These are phyloP conservation scores for Flagelloscypha sp. DNA, from an alignment of 768 basidiomycete species.

Conservation along the genomic window DNA sequence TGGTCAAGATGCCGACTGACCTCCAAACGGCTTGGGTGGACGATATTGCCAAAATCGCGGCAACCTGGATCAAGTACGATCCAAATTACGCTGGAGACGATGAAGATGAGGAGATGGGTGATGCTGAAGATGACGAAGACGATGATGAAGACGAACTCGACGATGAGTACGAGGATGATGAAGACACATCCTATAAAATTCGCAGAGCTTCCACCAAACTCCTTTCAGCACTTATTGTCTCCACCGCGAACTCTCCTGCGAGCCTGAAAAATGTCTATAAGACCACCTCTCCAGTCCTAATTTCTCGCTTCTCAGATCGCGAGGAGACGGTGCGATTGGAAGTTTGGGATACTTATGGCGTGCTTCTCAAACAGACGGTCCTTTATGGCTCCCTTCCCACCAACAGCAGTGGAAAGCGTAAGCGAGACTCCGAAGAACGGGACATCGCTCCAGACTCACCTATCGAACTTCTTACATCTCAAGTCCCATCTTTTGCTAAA, in stretches of 20 bases:
- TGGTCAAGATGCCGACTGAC: constrained; percentile 79
- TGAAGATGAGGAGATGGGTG: constrained; percentile 48
- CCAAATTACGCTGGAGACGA: constrained; percentile 54
- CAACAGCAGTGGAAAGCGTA: constrained; percentile 56
- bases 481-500: constrained; percentile 74
- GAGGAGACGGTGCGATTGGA: constrained; percentile 93
- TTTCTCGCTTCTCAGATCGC: constrained; percentile 87
- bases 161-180: constrained; percentile 86
- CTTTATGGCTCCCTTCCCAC: constrained; percentile 65
- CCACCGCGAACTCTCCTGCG: constrained; percentile 89
- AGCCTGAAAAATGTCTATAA: constrained; percentile 72
- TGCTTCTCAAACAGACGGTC: constrained; percentile 76
- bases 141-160: constrained; percentile 53
- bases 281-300: constrained; percentile 79
- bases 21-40: constrained; percentile 65
- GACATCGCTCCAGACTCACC: constrained; percentile 74
- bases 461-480: constrained; percentile 58
- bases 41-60: constrained; percentile 64
- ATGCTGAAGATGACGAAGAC: constrained; percentile 62
- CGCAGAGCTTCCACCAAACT: constrained; percentile 90
- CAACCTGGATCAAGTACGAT: constrained; percentile 82
- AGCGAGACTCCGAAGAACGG: constrained; percentile 66
- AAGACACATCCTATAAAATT: constrained; percentile 97
- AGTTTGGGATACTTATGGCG: constrained; percentile 80
- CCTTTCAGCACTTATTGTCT: constrained; percentile 72